Base-by-base conservation (phyloP, 192 early-diverging fungal species). In the Coemansia sp. region DNA sequence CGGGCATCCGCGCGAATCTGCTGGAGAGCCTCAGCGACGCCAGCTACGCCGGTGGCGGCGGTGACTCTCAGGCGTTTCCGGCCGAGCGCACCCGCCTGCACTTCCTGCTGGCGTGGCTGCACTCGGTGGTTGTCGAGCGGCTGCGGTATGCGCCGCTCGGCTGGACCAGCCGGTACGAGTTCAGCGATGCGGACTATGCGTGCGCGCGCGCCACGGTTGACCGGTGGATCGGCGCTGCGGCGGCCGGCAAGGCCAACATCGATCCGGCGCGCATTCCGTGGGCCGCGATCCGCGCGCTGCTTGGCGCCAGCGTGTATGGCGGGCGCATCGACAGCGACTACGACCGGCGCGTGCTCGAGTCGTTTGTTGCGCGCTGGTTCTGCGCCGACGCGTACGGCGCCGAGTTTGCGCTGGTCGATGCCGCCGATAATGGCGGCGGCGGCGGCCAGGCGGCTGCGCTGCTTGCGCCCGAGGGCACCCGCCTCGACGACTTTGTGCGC, bases 111-210 rank as follows among this genome's bases (percentile, higher is more conserved):
- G 93, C 95, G 7, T 99, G 98, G 98, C 83, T 99, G 59, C 96
- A 99, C 83, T 89, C 95, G 0, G 85, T 99, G 18, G 89, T 96
- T 7, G 84, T 95, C 69, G 98, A 99, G 85, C 93, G 98, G 56
- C 86, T 98, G 40, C 92, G 98, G 10, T 99, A 99, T 75, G 90
- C 90, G 16, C 98, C 98, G 48, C 85, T 99, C 39, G 98, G 98
- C 21, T 99, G 98, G 98, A 91, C 95, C 11, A 96, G 95, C 79
- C 68, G 80, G 1, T 99, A 99, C 72, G 98, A 99, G 74, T 99
- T 99, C 74, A 98, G 96, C 75, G 98, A 99, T 67, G 91, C 96
- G 6, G 97, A 99, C 79, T 91, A 93, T 72, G 93, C 95, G 47
- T 97, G 95, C 73, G 94, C 92, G 0, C 69, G 97, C 39, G 85